phyloP scores from a whole-genome alignment of 345 rosid species.

The Corchorus capsularis region DNA sequence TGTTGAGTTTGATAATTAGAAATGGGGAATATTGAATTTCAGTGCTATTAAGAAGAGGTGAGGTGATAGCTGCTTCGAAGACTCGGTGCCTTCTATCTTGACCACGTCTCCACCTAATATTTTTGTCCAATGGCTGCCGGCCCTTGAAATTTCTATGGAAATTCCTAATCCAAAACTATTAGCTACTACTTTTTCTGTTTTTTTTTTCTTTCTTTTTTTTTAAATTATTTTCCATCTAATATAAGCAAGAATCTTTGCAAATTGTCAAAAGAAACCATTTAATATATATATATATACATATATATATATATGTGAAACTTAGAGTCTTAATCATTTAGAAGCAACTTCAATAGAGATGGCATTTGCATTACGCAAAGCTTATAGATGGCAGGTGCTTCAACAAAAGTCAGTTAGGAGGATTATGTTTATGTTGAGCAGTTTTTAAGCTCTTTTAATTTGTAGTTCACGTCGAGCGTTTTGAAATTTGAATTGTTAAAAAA shows the following conservation, averaged over 20 bases:
- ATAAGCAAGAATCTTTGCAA: background rate
- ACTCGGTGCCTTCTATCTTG: background rate
- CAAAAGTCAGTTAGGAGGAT: background rate
- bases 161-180: background rate
- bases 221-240: too few relatives aligned
- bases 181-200: background rate
- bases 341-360: background rate
- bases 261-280: background rate
- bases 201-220: too few relatives aligned
- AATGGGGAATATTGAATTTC: constrained; percentile 8
- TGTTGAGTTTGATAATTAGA: constrained; percentile 30
- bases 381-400: background rate
- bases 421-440: background rate
- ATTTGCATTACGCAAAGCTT: background rate
- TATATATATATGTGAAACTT: background rate
- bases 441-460: too few relatives aligned
- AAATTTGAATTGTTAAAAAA: too few relatives aligned
- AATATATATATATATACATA: background rate
- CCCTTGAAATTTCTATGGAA: constrained; percentile 1
- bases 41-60: background rate
- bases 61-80: background rate
- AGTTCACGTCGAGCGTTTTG: too few relatives aligned
- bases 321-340: background rate
- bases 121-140: background rate
- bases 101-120: constrained; percentile 17